Evolutionary conservation across 345 rosid species (phyloP).

Genomic region (Salix exigua): DNA sequence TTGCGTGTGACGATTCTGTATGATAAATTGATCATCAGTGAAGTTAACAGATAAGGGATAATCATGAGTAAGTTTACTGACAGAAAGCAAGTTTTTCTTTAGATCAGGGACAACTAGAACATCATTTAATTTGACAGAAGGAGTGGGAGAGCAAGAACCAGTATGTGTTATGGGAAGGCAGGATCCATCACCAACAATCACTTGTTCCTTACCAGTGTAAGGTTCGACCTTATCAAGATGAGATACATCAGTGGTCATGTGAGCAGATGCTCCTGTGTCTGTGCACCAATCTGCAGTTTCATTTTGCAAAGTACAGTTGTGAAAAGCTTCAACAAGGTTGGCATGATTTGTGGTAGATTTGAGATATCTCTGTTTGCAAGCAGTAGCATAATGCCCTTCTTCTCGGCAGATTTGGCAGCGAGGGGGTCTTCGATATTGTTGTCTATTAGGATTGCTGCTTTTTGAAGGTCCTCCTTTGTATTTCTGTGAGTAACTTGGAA

Average conservation of each 20-base stretch:
- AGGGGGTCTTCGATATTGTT: background rate
- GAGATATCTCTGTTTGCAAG: background rate
- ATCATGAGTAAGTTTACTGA: constrained; percentile 6
- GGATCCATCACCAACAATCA: constrained; percentile 13
- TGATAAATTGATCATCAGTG: background rate
- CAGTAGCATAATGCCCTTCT: background rate
- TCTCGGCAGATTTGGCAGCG: background rate
- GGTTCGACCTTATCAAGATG: background rate
- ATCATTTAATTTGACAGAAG: background rate
- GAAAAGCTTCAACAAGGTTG: background rate
- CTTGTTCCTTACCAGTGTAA: constrained; percentile 7
- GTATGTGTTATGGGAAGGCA: constrained; percentile 5
- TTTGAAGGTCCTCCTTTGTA: background rate
- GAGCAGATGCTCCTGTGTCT: background rate
- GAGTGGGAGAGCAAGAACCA: background rate
- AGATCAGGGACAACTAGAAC: constrained; percentile 2
- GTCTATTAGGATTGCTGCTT: background rate
- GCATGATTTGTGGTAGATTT: background rate
- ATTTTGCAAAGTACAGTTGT: accelerated
- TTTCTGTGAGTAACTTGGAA: no score
- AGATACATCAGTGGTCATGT: background rate
- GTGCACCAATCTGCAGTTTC: background rate
- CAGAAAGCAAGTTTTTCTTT: background rate
- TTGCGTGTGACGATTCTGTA: background rate
- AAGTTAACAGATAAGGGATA: background rate